Conservation (phyloP, 2,329 filamentous ascomycete genomes). For the Cladosporium sp. region DNA sequence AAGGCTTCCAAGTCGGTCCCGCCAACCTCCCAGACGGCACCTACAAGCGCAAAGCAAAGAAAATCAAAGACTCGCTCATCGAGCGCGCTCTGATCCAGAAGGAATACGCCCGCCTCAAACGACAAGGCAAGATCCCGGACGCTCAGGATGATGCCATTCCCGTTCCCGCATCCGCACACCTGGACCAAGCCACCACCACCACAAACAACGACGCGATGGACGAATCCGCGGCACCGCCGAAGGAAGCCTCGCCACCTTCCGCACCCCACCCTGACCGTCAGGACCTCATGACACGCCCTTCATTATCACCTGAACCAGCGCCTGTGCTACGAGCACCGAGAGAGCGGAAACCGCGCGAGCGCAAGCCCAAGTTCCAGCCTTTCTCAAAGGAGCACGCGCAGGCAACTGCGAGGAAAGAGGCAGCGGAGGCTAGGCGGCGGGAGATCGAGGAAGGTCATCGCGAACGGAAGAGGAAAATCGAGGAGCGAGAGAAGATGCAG, state of each 20-base stretch:
- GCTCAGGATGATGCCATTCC: constrained; percentile 31
- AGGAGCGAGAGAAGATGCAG: constrained; percentile 71
- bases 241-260: constrained; percentile 32
- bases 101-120: constrained; percentile 84
- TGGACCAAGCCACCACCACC: constrained; percentile 19
- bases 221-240: neutral
- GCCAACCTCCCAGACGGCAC: constrained; percentile 88
- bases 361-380: constrained; percentile 18
- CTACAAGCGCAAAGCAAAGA: constrained; percentile 85
- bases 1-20: constrained; percentile 83
- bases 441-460: constrained; percentile 64
- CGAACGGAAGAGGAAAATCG: constrained; percentile 54
- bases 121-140: constrained; percentile 42
- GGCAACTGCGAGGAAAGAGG: constrained; percentile 53
- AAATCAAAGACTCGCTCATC: constrained; percentile 86
- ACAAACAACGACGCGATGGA: constrained; percentile 1
- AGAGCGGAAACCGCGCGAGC: constrained; percentile 22
- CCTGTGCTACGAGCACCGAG: constrained; percentile 27
- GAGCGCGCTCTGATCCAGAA: constrained; percentile 93
- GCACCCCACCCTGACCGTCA: constrained; percentile 49
- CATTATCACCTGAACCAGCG: constrained; percentile 7
- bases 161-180: constrained; percentile 32
- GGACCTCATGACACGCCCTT: constrained; percentile 28
- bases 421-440: constrained; percentile 61
- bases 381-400: constrained; percentile 18